Conservation (phyloP, 1,284 basidiomycete species). For the Polyporus tsugae region DNA sequence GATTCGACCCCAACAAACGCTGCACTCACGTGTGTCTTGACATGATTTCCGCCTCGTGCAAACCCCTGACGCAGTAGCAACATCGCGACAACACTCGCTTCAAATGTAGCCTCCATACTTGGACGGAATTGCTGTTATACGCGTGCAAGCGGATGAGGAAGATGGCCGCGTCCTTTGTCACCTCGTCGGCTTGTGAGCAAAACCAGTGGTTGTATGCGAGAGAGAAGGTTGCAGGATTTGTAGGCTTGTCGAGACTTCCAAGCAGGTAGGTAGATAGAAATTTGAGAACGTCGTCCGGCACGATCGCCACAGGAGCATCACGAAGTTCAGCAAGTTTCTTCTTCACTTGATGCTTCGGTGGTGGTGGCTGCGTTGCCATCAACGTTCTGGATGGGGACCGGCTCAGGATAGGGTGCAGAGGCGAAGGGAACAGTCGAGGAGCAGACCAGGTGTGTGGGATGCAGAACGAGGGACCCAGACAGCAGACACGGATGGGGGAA, state of each 20-base stretch:
- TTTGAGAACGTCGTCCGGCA: slow-evolving; percentile 57
- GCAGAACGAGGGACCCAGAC: background rate
- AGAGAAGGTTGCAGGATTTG: slow-evolving; percentile 4
- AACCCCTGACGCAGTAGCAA: slow-evolving; percentile 69
- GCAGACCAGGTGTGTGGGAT: background rate
- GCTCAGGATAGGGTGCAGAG: background rate
- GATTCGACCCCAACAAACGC: background rate
- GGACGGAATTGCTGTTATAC: slow-evolving; percentile 67
- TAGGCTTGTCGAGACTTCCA: slow-evolving; percentile 24
- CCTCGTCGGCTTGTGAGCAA: slow-evolving; percentile 61
- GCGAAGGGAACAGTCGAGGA: background rate
- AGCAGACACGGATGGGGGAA: background rate
- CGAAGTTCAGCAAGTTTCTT: slow-evolving; percentile 58
- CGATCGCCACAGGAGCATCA: slow-evolving; percentile 58
- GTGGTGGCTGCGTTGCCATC: slow-evolving; percentile 28
- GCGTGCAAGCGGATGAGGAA: slow-evolving; percentile 86
- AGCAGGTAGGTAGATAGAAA: slow-evolving; percentile 67
- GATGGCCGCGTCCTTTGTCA: slow-evolving; percentile 69
- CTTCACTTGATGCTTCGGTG: slow-evolving; percentile 44
- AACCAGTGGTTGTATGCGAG: slow-evolving; percentile 67
- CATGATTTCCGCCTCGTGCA: slow-evolving; percentile 68
- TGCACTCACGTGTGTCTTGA: slow-evolving; percentile 71
- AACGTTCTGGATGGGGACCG: background rate
- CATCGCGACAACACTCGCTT: slow-evolving; percentile 67
- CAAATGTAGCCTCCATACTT: slow-evolving; percentile 69